phyloP scores from a whole-genome alignment of 2,329 filamentous ascomycete species.

The Aspergillus sp. region DNA sequence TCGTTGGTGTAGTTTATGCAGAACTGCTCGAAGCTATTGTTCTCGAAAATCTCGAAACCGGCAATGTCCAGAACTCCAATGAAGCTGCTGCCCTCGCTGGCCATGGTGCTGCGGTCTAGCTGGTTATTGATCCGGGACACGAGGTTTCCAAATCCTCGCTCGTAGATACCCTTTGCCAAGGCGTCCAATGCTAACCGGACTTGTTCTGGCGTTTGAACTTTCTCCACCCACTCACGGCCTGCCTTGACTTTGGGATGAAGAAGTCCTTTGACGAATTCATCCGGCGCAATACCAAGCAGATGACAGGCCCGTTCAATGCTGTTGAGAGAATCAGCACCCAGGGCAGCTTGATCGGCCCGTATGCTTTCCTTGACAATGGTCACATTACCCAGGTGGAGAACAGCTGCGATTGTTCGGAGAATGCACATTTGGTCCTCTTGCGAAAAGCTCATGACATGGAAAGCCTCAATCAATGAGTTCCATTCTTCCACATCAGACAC shows the following conservation, averaged over 20 bases:
- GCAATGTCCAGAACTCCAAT: conserved; percentile 98
- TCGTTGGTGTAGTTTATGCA: conserved; percentile 99
- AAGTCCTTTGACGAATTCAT: conserved; percentile 80
- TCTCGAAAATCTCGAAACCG: conserved; percentile 96
- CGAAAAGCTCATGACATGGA: conserved; percentile 87
- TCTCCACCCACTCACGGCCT: conserved; percentile 96
- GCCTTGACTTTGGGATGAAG: conserved; percentile 92
- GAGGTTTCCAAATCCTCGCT: conserved; percentile 87
- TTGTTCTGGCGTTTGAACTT: conserved; percentile 94
- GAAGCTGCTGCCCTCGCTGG: conserved; percentile 83
- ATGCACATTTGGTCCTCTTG: conserved; percentile 77
- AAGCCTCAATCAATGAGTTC: conserved; percentile 83
- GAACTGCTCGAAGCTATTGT: conserved; percentile 96
- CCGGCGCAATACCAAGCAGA: conserved; percentile 74
- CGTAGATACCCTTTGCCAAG: conserved; percentile 93
- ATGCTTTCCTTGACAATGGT: conserved; percentile 84
- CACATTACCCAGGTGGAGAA: conserved; percentile 90
- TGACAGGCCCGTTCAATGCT: conserved; percentile 73
- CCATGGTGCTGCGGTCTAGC: conserved; percentile 76
- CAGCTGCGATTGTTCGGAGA: conserved; percentile 78
- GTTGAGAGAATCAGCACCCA: conserved; percentile 66
- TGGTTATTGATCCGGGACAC: conserved; percentile 88
- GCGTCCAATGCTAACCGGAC: conserved; percentile 86
- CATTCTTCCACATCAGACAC: conserved; percentile 89
- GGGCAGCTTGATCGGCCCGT: conserved; percentile 79